Base-by-base conservation (phyloP, 345 rosid genomes). In the Populus tremula region DNA sequence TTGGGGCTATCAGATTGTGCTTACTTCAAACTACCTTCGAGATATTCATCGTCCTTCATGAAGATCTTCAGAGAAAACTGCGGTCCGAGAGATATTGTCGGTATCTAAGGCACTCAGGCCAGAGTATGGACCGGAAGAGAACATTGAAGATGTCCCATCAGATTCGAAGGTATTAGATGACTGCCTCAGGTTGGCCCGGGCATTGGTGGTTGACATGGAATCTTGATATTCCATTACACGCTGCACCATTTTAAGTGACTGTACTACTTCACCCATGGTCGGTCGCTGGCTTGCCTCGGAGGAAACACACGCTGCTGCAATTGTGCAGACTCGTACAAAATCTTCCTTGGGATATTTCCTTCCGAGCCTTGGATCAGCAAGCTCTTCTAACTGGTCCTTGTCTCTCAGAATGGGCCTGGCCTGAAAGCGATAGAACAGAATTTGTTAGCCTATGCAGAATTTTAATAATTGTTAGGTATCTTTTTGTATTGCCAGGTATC, bases 241-340 rank as follows among this genome's bases (percentile, higher is more conserved):
- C 88, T 93, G 99, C 73, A 96, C 98, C 99, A 96, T 96, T 86
- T 96, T 96, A 13, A 96, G 92, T n/a, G 99, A 96, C 82, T 96
- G 99, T 20, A 96, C 98, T 76, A 96, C 99, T 91, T 96, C 98
- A 1, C 99, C 99, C 98, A 93, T 96, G 17, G 98, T 90, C 25
- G 99, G 99, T 82, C 99, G 85, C 77, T 93, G 98, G 85, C 79
- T 96, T 5, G 98, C 94, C 83, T 96, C 98, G 4, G 98, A 94
- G 63, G 99, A 90, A 66, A 96, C 99, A 79, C 99, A 96, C 71
- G 98, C 99, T 21, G 99, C 98, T 6, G 98, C 98, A 56, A 96
- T 92, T 49, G 99, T 96, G 89, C 99, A 93, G 25, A 96, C 98
- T 70, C 97, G 87, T 16, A 90, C 33, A 76, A 91, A 96, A 86